Evolutionary conservation across 768 basidiomycete species (phyloP), one percentile per base, ranked within the genome.

Genomic region (Holtermannia corniformis): DNA sequence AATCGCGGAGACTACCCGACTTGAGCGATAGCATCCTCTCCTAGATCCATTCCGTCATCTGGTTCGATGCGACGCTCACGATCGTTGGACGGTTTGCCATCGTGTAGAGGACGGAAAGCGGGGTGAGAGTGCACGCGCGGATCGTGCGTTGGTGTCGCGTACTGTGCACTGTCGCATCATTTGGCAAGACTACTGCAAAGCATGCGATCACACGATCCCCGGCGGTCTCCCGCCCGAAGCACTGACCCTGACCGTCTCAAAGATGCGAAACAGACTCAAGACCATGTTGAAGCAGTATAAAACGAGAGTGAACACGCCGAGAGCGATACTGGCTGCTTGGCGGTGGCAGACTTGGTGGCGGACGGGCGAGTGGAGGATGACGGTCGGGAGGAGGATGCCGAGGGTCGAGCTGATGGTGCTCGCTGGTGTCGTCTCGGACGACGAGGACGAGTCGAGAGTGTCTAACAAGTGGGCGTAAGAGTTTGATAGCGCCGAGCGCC

Each of bases 261-360:
- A 67, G 40, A 71, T 69, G 51, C 70, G 59, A 44, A 69, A 71
- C 20, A 71, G 48, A 55, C 65, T 67, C 27, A 71, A 41, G 12
- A 71, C 61, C 67, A 71, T 69, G 55, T 68, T 71, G 22, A 59
- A 55, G 26, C 55, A 54, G 53, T 71, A 71, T 16, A 67, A 43
- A 43, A 68, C 19, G 24, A 64, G 44, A 2, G 60, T 55, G 11
- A 69, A 46, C 7, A 67, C 41, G 21, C 53, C 54, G 23, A 69
- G 51, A 0, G 62, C 65, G 20, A 71, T 64, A 59, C 62, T 54
- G 4, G 51, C 70, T 5, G 47, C 61, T 47, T 71, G 70, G 47
- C 63, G 54, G 12, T 56, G 41, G 49, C 70, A 71, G 4, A 67
- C 51, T 19, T 66, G 55, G 11, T 57, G 37, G 24, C 56, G 54